These are phyloP conservation scores for Phytopythium cucurbitacearum DNA, from an alignment of 352 stramenopile genomes.

Conservation along the genomic window DNA sequence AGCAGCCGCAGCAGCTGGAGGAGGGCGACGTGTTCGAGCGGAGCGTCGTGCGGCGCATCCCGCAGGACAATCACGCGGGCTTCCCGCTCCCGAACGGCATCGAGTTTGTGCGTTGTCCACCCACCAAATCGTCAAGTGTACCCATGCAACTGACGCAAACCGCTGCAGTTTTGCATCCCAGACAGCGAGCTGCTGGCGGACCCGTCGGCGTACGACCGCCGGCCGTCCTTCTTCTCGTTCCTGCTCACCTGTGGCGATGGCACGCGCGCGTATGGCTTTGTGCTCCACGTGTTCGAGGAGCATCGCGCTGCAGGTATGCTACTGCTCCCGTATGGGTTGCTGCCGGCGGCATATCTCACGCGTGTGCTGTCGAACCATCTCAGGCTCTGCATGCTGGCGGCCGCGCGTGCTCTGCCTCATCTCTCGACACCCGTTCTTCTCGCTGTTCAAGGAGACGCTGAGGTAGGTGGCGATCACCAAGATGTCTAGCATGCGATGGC, in stretches of 20 bases:
- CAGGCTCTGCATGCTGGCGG: constrained; percentile 18
- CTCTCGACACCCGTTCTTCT: constrained; percentile 80
- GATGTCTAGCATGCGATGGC: no score
- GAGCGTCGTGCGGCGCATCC: constrained; percentile 37
- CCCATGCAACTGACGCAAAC: neutral
- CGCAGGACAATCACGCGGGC: constrained; percentile 39
- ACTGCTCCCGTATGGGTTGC: neutral
- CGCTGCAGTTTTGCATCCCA: constrained; percentile 68
- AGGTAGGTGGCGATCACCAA: constrained; percentile 22
- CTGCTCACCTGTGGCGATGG: constrained; percentile 73
- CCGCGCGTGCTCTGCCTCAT: constrained; percentile 71
- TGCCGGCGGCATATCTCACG: neutral
- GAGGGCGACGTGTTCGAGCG: constrained; percentile 40
- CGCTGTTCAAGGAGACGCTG: constrained; percentile 73
- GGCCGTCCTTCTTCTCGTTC: constrained; percentile 78
- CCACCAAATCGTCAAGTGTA: neutral
- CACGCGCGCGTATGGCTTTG: constrained; percentile 65
- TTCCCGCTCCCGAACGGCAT: constrained; percentile 68
- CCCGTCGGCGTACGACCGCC: constrained; percentile 50
- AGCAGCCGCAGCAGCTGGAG: constrained; percentile 5
- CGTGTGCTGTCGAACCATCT: no score
- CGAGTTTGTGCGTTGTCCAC: constrained; percentile 41
- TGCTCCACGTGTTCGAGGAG: constrained; percentile 54
- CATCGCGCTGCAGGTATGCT: constrained; percentile 9
- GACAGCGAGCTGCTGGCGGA: constrained; percentile 36